Conservation (phyloP, 2,329 filamentous ascomycete species). For the Chaetothyriales sp. region DNA sequence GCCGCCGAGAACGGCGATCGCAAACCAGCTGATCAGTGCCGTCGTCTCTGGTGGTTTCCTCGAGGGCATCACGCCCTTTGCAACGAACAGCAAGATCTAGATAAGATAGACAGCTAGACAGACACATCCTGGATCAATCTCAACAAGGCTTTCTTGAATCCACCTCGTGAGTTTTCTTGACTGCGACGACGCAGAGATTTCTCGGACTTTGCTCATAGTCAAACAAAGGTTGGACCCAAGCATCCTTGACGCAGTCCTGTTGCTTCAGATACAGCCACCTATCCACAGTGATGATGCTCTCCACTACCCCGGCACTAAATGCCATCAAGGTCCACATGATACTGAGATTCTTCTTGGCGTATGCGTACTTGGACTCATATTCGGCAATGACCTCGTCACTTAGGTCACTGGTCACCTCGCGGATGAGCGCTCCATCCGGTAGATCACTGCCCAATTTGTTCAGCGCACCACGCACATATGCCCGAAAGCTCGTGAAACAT, state of each 20-base stretch:
- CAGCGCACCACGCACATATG: slow-evolving; percentile 70
- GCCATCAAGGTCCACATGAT: slow-evolving; percentile 93
- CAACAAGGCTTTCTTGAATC: not conserved
- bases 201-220: slow-evolving; percentile 74
- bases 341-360: slow-evolving; percentile 65
- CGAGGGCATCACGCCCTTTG: slow-evolving; percentile 40
- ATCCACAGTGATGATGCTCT: slow-evolving; percentile 81
- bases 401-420: slow-evolving; percentile 51
- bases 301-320: slow-evolving; percentile 77
- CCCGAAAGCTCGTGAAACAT: slow-evolving; percentile 60
- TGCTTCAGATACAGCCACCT: slow-evolving; percentile 78
- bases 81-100: slow-evolving; percentile 13
- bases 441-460: slow-evolving; percentile 55
- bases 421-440: slow-evolving; percentile 47
- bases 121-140: not conserved
- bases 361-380: slow-evolving; percentile 54
- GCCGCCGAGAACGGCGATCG: slow-evolving; percentile 80
- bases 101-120: not conserved
- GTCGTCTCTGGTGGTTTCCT: slow-evolving; percentile 61
- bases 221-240: slow-evolving; percentile 90
- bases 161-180: slow-evolving; percentile 46
- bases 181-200: slow-evolving; percentile 83
- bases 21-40: slow-evolving; percentile 70
- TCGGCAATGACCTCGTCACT: slow-evolving; percentile 59
- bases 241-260: slow-evolving; percentile 57